Percentiles rank a stretch among this genome's conserved stretches.
Conservation (phyloP, 2,329 filamentous ascomycete genomes). For the Drechmeria coniospora region DNA sequence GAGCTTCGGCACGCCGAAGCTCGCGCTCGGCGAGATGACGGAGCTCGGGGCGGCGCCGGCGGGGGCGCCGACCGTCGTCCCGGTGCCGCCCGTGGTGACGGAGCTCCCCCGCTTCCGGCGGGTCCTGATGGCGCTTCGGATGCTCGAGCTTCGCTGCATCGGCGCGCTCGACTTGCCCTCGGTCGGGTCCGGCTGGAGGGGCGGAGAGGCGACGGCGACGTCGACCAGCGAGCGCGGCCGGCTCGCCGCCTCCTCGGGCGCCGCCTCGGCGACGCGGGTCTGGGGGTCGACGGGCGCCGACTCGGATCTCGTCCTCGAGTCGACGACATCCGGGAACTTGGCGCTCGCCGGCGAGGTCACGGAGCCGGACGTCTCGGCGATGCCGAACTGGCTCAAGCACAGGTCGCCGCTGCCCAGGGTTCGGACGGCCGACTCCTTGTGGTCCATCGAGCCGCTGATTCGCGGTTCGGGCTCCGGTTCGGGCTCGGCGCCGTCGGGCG, state of each 20-base stretch:
- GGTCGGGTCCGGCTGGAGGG: constrained; percentile 45
- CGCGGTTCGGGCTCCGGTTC: constrained; percentile 15
- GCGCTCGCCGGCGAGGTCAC: constrained; percentile 40
- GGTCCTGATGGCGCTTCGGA: constrained; percentile 43
- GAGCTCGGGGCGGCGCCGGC: constrained; percentile 56
- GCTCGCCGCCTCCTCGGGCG: constrained; percentile 19
- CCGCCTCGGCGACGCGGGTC: constrained; percentile 10
- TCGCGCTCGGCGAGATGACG: constrained; percentile 46
- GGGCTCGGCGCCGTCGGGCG: constrained; percentile 27
- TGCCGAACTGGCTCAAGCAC: constrained; percentile 76
- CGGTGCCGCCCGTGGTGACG: constrained; percentile 43
- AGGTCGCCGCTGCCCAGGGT: constrained; percentile 82
- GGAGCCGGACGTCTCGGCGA: constrained; percentile 42
- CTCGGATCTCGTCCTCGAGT: constrained; percentile 36
- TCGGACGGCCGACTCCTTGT: constrained; percentile 64
- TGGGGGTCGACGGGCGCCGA: constrained; percentile 38
- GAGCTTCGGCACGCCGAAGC: constrained; percentile 52
- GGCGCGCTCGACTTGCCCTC: constrained; percentile 48
- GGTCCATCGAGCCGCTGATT: constrained; percentile 24
- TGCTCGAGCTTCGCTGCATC: constrained; percentile 49
- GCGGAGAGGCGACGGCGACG: constrained; percentile 42
- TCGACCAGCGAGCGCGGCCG: constrained; percentile 38
- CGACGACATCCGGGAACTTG: constrained; percentile 34
- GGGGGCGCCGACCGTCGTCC: constrained; percentile 43
- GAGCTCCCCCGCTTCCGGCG: constrained; percentile 76